Evolutionary conservation across 1,284 basidiomycete species (phyloP), one percentile per base, ranked within the genome.

Genomic region (Malassezia furfur): DNA sequence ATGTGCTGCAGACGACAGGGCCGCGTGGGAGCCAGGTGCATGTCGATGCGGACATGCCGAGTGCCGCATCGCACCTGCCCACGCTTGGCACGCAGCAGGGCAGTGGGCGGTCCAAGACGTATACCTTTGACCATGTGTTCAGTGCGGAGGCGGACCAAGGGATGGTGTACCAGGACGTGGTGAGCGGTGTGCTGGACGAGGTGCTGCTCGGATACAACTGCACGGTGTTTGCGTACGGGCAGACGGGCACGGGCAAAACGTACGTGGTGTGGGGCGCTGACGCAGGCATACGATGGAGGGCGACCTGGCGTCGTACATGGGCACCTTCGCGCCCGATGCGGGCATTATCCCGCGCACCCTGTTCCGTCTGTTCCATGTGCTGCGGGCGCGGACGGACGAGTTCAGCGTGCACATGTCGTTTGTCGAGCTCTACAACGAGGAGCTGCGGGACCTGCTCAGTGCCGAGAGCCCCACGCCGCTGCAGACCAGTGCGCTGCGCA

Each of bases 241-340:
- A 98, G 76, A 99, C 94, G 0, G 94, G 94, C 5, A 96, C 94
- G 0, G 94, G 94, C 15, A 99, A 99, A 79, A 98, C 94, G 85
- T 94, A 70, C 70, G 56, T 19, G 40, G 15, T 14, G 21, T 34
- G n/a, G 4, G 21, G 1, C 9, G 38, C 22, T 34, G n/a, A 17
- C 38, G 3, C 59, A 63, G 61, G 11, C 61, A 70, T 36, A 74
- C 72, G 10, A 74, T 74, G 72, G 72, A 74, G 44, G 72, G 72
- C 38, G 70, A 75, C 35, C 60, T 76, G 34, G 63, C 70, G 6
- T 67, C 70, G 10, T 64, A 68, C 37, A 83, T 87, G 0, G 86
- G 87, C 19, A 90, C 88, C 53, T 93, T 91, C 32, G 87, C 87
- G 15, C 78, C 84, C 2, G 83, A 88, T 49, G 93, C 94, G 4